Evolutionary conservation across 352 stramenopile species (phyloP).

Genomic region (Aphanomyces invadans): DNA sequence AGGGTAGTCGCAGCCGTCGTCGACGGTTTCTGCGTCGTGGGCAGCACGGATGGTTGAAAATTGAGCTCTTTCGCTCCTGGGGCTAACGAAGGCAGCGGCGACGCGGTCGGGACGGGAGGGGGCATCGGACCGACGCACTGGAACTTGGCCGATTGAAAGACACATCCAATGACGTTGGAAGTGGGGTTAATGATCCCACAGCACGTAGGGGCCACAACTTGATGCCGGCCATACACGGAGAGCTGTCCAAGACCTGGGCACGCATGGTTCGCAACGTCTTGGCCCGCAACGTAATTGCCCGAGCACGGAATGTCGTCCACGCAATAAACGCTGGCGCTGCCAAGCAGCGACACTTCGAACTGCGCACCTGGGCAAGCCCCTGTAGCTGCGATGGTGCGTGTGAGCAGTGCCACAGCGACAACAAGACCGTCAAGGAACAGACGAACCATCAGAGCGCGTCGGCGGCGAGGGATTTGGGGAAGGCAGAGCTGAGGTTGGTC

Average conservation of each 20-base stretch:
- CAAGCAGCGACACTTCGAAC: conserved; percentile 22
- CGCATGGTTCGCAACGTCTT: not conserved
- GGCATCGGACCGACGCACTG: conserved; percentile 15
- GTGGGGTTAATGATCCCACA: conserved; percentile 22
- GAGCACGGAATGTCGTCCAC: conserved; percentile 10
- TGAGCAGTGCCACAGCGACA: not conserved
- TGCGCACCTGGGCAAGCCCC: not conserved
- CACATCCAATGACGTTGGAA: conserved; percentile 20
- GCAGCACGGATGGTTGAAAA: not conserved
- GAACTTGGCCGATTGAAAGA: conserved; percentile 20
- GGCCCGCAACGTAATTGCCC: conserved; percentile 14
- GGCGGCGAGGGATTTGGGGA: no score
- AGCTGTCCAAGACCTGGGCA: conserved; percentile 15
- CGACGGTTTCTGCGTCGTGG: not conserved
- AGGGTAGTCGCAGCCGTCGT: not conserved
- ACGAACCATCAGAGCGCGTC: not conserved
- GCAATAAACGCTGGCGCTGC: conserved; percentile 13
- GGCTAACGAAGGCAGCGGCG: not conserved
- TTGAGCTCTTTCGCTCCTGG: conserved; percentile 10
- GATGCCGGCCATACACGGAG: conserved; percentile 8
- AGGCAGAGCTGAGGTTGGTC: not conserved
- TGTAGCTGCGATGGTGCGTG: not conserved
- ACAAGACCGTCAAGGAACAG: not conserved
- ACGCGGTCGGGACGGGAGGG: not conserved
- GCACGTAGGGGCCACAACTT: conserved; percentile 16